A percentile compares a stretch with the other conserved stretches of the same genome.
These are phyloP conservation scores for Globisporangium recalcitrans DNA, from an alignment of 352 stramenopile species.

Conservation along the genomic window DNA sequence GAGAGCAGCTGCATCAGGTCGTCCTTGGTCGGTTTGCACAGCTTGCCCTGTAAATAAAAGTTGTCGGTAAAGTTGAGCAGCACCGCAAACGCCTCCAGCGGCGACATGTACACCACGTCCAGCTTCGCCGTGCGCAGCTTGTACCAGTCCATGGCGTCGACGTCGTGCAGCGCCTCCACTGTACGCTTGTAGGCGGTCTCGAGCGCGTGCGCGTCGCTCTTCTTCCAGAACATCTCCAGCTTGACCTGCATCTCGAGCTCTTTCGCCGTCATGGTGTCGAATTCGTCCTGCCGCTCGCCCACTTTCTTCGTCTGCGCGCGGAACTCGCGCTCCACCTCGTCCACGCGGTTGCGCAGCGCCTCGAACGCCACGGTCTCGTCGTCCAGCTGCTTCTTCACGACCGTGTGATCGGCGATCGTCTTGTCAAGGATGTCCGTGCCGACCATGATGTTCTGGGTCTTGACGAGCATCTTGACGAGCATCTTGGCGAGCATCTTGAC, in stretches of 20 bases:
- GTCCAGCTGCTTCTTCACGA: conserved; percentile 22
- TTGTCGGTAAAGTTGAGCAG: conserved; percentile 76
- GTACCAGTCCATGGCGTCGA: conserved; percentile 69
- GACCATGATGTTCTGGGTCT: conserved; percentile 72
- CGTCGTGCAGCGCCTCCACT: conserved; percentile 49
- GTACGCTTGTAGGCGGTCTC: conserved; percentile 63
- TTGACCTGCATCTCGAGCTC: conserved; percentile 76
- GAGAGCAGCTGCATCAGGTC: conserved; percentile 67
- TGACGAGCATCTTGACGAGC: conserved; percentile 63
- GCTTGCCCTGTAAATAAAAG: conserved; percentile 38
- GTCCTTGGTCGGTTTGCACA: conserved; percentile 42
- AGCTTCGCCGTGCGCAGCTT: conserved; percentile 54
- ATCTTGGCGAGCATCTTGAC: conserved; percentile 71
- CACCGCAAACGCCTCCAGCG: conserved; percentile 62
- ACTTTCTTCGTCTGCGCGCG: conserved; percentile 31
- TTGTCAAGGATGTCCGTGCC: conserved; percentile 59
- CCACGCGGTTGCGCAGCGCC: conserved; percentile 42
- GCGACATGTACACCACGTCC: conserved; percentile 48
- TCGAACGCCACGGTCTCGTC: conserved; percentile 31
- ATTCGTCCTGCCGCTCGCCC: conserved; percentile 24
- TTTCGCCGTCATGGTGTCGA: conserved; percentile 41
- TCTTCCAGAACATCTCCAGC: conserved; percentile 75
- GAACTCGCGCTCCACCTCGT: conserved; percentile 36
- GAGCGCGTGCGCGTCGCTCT: conserved; percentile 34
- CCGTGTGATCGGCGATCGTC: conserved; percentile 34